Conservation (phyloP, 768 basidiomycete genomes). For the Roridomyces roridus region DNA sequence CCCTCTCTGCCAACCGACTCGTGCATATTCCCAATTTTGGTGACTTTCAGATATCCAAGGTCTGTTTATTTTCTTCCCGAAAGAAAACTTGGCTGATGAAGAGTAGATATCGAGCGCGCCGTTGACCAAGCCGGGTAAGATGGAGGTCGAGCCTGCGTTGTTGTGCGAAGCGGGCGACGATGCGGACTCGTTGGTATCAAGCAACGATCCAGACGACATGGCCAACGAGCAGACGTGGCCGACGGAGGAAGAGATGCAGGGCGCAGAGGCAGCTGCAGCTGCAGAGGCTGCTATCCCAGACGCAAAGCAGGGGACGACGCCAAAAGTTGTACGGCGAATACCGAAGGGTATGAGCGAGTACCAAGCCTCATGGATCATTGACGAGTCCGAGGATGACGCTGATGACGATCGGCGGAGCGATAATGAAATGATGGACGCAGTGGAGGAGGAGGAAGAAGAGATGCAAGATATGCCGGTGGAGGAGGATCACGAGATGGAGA, state of each 20-base stretch:
- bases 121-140: constrained; percentile 47
- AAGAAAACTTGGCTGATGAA: not conserved
- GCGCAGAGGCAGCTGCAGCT: constrained; percentile 32
- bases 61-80: constrained; percentile 43
- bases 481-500: constrained; percentile 61
- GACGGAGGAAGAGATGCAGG: constrained; percentile 92
- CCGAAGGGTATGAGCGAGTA: constrained; percentile 98
- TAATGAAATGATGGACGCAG: constrained; percentile 47
- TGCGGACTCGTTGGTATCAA: constrained; percentile 87
- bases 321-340: constrained; percentile 78
- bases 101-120: constrained; percentile 75
- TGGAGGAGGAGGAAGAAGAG: constrained; percentile 62
- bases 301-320: constrained; percentile 75
- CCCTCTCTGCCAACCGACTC: constrained; percentile 82
- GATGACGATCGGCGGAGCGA: constrained; percentile 44
- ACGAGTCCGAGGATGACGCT: constrained; percentile 74
- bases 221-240: constrained; percentile 99
- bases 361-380: constrained; percentile 96
- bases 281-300: constrained; percentile 56
- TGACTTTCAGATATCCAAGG: constrained; percentile 86
- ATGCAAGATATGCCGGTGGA: constrained; percentile 64
- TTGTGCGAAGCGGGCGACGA: constrained; percentile 70
- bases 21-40: constrained; percentile 89
- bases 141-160: constrained; percentile 73
- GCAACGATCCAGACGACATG: constrained; percentile 87